phyloP scores from a whole-genome alignment of 2,329 filamentous ascomycete species.

The Paracamarosporium sp. region DNA sequence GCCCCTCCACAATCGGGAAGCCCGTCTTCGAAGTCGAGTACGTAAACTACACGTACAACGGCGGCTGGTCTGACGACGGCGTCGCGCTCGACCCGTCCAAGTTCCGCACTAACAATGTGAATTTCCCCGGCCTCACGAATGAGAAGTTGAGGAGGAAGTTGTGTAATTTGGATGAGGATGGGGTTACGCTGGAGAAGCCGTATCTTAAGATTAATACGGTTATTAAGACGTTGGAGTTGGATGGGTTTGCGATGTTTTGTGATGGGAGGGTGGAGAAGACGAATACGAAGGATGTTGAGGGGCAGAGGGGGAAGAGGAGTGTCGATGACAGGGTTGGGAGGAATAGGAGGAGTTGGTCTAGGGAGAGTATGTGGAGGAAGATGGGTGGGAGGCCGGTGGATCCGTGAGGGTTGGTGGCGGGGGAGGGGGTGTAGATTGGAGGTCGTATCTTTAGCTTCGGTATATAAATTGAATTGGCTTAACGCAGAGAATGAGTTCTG shows the following conservation, averaged over 20 bases:
- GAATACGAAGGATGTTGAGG: conserved; percentile 24
- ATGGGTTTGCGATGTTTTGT: conserved; percentile 30
- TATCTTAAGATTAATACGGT: conserved; percentile 30
- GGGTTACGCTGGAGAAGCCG: conserved; percentile 20
- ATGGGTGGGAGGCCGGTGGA: conserved; percentile 18
- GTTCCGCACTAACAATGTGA: conserved; percentile 23
- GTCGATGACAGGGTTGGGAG: background rate
- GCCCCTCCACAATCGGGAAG: conserved; percentile 18
- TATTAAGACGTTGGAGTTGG: conserved; percentile 26
- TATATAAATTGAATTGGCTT: no score
- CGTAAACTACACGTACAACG: conserved; percentile 27
- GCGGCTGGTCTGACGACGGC: conserved; percentile 22
- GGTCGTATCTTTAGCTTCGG: no score
- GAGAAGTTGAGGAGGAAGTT: conserved; percentile 27
- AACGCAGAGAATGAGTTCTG: no score
- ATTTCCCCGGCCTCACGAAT: conserved; percentile 23
- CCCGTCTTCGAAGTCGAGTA: conserved; percentile 35
- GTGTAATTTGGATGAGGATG: conserved; percentile 26
- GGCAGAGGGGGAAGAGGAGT: background rate
- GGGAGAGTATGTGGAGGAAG: conserved; percentile 22
- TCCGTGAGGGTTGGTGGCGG: conserved; percentile 9
- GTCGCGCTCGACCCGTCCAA: conserved; percentile 19
- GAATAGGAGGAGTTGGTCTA: conserved; percentile 19
- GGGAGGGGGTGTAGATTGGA: no score
- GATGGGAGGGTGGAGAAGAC: conserved; percentile 26